Evolutionary conservation across 371 early-diverging fungal species (phyloP).

Genomic region (Smittium mucronatum): DNA sequence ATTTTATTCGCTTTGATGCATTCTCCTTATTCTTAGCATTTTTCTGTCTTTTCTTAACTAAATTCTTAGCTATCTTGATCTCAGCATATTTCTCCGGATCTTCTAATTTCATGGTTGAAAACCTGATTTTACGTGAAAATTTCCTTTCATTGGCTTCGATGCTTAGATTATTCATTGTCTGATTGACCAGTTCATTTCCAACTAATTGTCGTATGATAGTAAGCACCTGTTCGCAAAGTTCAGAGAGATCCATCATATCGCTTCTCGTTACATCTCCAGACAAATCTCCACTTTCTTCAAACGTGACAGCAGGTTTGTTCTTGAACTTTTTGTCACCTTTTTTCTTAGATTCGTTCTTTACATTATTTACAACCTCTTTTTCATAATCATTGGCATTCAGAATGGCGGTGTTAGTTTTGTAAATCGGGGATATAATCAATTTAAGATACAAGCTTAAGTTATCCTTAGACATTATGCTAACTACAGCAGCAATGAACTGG

Average conservation of each 20-base stretch:
- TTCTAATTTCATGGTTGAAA: background rate
- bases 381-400: background rate
- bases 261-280: background rate
- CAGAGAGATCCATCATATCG: background rate
- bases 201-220: background rate
- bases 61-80: background rate
- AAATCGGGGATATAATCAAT: background rate
- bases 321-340: background rate
- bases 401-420: background rate
- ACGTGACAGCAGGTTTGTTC: background rate
- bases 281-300: background rate
- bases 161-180: background rate
- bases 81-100: conserved; percentile 3
- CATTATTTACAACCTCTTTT: background rate
- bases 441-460: background rate
- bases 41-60: background rate
- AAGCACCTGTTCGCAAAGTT: background rate
- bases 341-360: background rate
- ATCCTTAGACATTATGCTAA: background rate
- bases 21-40: background rate
- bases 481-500: background rate
- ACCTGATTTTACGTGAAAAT: background rate
- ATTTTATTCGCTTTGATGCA: background rate
- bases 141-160: background rate
- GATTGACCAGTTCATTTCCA: background rate